These are phyloP conservation scores for Geoglossum cookeanum DNA, from an alignment of 2,329 filamentous ascomycete species.

Conservation along the genomic window DNA sequence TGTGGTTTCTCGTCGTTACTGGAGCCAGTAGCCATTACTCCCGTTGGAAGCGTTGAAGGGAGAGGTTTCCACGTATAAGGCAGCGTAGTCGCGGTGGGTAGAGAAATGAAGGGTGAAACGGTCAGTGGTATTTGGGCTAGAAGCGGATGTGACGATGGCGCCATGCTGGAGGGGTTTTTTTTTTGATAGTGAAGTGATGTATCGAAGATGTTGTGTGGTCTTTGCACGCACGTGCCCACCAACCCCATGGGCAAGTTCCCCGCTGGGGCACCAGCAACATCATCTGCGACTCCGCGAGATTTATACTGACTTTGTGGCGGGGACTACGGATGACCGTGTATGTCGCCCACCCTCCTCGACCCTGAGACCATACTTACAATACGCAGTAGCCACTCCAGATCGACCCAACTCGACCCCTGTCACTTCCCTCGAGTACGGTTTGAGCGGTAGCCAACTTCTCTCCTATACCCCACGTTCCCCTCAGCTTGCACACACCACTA, in stretches of 20 bases:
- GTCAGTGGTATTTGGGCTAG: constrained; percentile 85
- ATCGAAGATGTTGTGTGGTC: background rate
- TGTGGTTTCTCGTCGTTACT: constrained; percentile 31
- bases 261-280: background rate
- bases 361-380: background rate
- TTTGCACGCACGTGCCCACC: background rate
- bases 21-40: constrained; percentile 22
- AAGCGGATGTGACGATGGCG: constrained; percentile 51
- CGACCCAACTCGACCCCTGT: background rate
- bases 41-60: constrained; percentile 63
- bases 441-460: background rate
- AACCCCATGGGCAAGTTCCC: background rate
- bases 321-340: background rate
- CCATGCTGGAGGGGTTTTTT: background rate
- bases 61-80: constrained; percentile 91
- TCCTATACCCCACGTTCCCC: background rate
- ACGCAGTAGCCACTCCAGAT: background rate
- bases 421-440: background rate
- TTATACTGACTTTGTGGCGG: background rate
- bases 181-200: background rate
- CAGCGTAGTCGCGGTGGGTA: constrained; percentile 75
- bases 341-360: background rate
- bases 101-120: constrained; percentile 81
- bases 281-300: background rate
- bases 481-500: constrained; percentile 1